Evolutionary conservation across 2,329 filamentous ascomycete genomes (phyloP), one percentile per base, ranked within the genome.

Genomic region (Penicillium polonicum): DNA sequence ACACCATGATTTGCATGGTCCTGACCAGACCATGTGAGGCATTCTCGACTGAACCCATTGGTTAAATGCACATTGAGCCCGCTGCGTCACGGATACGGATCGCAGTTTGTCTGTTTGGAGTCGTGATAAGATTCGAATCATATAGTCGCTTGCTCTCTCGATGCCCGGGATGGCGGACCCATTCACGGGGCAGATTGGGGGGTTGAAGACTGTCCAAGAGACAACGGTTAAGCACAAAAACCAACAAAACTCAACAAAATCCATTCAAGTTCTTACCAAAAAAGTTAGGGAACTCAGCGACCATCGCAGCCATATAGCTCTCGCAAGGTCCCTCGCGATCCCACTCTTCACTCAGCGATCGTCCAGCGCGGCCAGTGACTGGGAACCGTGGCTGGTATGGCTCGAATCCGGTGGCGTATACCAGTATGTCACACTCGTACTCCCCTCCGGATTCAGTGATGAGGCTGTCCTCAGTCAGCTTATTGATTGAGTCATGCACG

Each of bases 241-340:
- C 7, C 9, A 27, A 27, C 25, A 27, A 23, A 23, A 23, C 2
- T 2, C 3, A 27, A 43, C 29, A 23, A 33, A 52, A 12, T 1
- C 3, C 4, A 17, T 21, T 17, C 3, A 6, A 1, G 6, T 48
- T 9, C 42, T 53, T 21, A 57, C 55, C 55, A 17, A 57, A 57
- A 4, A 57, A n/a, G 27, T 57, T 57, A 12, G 55, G 55, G 13
- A 53, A 57, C 23, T 44, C 55, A 10, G 55, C 49, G 13, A 53
- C 55, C 55, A 57, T 57, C 27, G 55, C 55, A 15, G 55, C 48
- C 55, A 57, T 57, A 25, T 57, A 57, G 9, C 55, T 57, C 42
- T 57, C 55, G 21, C 55, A 57, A 9, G 55, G 55, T 12, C 55
- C 55, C 8, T 53, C 41, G 7, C 42, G 49, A 42, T 53, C 49